Evolutionary conservation across 495 filamentous ascomycete genomes (phyloP).

Genomic region (Penicillium paradoxum): DNA sequence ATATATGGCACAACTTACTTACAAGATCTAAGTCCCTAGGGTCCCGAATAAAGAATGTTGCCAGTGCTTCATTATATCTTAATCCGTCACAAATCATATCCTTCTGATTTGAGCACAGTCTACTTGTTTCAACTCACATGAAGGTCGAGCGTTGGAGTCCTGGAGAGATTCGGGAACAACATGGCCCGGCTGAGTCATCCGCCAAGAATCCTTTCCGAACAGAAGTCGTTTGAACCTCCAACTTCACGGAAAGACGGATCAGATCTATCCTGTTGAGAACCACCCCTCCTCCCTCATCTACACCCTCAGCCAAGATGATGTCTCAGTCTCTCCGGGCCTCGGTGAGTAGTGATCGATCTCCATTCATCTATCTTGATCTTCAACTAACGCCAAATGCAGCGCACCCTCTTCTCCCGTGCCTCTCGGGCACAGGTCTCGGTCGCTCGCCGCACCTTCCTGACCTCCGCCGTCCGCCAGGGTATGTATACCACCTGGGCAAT

Average conservation of each 20-base stretch:
- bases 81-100: neutral
- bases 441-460: constrained; percentile 77
- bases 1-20: no score
- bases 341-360: constrained; percentile 40
- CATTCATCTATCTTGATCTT: neutral
- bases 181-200: constrained; percentile 19
- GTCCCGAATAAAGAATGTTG: no score
- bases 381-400: constrained; percentile 47
- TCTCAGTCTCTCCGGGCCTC: constrained; percentile 61
- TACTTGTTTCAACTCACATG: neutral
- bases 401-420: constrained; percentile 74
- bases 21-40: no score
- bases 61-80: no score
- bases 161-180: neutral
- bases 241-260: constrained; percentile 30
- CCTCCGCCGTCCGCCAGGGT: constrained; percentile 41
- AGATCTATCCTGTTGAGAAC: constrained; percentile 34
- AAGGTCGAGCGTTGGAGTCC: neutral
- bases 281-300: constrained; percentile 24
- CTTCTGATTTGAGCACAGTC: neutral
- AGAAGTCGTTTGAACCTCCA: constrained; percentile 35
- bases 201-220: constrained; percentile 30
- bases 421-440: constrained; percentile 64
- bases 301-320: constrained; percentile 55
- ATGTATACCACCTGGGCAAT: constrained; percentile 17